Evolutionary conservation across 768 basidiomycete genomes (phyloP).

Genomic region (Mycena albidolilacea): DNA sequence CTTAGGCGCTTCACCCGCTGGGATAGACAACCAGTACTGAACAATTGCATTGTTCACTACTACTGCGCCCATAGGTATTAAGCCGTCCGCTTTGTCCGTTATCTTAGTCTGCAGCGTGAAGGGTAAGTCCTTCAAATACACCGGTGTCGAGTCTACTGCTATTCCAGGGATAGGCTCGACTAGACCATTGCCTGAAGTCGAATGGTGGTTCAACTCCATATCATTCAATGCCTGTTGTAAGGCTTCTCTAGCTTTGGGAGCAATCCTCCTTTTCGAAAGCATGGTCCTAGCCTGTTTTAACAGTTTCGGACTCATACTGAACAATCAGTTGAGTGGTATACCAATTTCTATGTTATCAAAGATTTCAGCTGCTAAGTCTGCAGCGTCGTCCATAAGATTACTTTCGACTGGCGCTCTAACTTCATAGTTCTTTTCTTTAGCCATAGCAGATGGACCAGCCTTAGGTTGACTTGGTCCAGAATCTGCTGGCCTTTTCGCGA

Average conservation of each 20-base stretch:
- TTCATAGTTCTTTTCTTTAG: background rate
- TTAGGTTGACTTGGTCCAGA: too few species aligned
- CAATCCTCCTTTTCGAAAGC: too few species aligned
- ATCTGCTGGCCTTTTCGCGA: background rate
- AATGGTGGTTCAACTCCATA: too few species aligned
- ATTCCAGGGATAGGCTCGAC: too few species aligned
- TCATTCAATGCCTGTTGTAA: too few species aligned
- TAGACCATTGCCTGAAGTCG: too few species aligned
- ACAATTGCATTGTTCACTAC: slow-evolving; percentile 38
- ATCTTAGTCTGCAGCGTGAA: background rate
- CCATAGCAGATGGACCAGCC: too few species aligned
- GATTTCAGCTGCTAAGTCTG: background rate
- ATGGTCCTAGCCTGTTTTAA: too few species aligned
- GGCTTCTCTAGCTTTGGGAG: too few species aligned
- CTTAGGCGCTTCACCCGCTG: background rate
- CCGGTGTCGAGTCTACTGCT: background rate
- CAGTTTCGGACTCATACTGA: too few species aligned
- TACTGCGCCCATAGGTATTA: slow-evolving; percentile 34
- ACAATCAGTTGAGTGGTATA: background rate
- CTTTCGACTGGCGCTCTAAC: background rate
- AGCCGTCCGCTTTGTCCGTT: background rate
- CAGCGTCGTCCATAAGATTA: background rate
- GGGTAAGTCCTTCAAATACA: background rate
- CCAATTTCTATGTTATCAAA: background rate
- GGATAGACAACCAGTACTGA: background rate